Conservation (phyloP, 768 basidiomycete species). For the Russula sp. region DNA sequence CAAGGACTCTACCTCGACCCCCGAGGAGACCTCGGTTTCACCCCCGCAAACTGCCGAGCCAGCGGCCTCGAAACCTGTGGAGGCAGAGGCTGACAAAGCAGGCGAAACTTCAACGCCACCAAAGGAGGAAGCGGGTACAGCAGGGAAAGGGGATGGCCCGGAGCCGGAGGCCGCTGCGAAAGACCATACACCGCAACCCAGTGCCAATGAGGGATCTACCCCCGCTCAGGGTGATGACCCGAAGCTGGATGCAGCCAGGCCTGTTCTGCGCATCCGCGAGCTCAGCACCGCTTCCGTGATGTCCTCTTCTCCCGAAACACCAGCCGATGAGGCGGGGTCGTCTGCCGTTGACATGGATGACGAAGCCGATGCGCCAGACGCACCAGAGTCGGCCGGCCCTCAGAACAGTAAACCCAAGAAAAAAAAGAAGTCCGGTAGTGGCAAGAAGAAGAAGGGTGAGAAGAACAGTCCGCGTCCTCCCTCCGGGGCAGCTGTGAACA, state of each 20-base stretch:
- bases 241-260: background rate
- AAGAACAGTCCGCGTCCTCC: constrained; percentile 6
- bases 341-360: constrained; percentile 1
- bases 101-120: background rate
- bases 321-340: constrained; percentile 3
- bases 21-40: background rate
- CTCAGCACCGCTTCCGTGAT: constrained; percentile 6
- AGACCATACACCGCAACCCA: background rate
- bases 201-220: background rate
- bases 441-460: constrained; percentile 14
- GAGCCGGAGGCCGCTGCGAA: background rate
- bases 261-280: background rate
- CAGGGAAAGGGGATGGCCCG: background rate
- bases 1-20: background rate
- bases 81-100: background rate
- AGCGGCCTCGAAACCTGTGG: background rate
- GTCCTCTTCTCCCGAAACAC: background rate
- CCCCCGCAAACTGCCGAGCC: background rate
- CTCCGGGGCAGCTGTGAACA: background rate
- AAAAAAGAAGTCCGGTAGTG: background rate
- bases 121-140: background rate
- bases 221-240: background rate
- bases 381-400: background rate
- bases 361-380: background rate
- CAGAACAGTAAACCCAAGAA: background rate